These are phyloP conservation scores for Arxiozyma bovina DNA, from an alignment of 1,139 yeast genomes.

Conservation along the genomic window DNA sequence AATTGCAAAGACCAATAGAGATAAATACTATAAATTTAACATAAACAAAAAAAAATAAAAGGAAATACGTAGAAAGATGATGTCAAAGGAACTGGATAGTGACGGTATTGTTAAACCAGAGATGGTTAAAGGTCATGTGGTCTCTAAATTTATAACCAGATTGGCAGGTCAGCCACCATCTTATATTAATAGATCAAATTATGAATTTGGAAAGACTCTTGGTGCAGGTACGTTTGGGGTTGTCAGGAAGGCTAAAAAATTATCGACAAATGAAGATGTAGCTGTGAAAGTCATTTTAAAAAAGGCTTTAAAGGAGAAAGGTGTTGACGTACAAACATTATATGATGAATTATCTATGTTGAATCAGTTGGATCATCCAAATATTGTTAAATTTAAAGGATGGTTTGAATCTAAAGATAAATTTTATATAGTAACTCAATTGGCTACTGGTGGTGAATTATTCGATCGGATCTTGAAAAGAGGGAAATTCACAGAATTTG, in stretches of 20 bases:
- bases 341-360: constrained; percentile 65
- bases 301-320: constrained; percentile 71
- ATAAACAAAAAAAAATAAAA: not conserved
- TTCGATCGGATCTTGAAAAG: constrained; percentile 71
- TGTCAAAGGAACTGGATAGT: not conserved
- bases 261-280: constrained; percentile 55
- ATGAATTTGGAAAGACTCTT: constrained; percentile 65
- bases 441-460: constrained; percentile 88
- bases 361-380: constrained; percentile 60
- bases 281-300: constrained; percentile 81
- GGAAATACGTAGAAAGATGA: not conserved
- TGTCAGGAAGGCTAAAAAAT: constrained; percentile 65
- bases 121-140: constrained; percentile 3
- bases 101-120: constrained; percentile 3
- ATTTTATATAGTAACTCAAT: constrained; percentile 61
- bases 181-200: constrained; percentile 53
- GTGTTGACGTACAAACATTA: constrained; percentile 43
- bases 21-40: not conserved
- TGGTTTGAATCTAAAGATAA: constrained; percentile 84
- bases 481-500: constrained; percentile 77
- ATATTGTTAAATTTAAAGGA: constrained; percentile 74
- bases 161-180: constrained; percentile 68
- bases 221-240: constrained; percentile 94
- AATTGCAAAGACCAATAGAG: not conserved
- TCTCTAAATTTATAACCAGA: constrained; percentile 33